phyloP scores from a whole-genome alignment of 805 yeast genomes.

The Sugiyamaella chiloensis region DNA sequence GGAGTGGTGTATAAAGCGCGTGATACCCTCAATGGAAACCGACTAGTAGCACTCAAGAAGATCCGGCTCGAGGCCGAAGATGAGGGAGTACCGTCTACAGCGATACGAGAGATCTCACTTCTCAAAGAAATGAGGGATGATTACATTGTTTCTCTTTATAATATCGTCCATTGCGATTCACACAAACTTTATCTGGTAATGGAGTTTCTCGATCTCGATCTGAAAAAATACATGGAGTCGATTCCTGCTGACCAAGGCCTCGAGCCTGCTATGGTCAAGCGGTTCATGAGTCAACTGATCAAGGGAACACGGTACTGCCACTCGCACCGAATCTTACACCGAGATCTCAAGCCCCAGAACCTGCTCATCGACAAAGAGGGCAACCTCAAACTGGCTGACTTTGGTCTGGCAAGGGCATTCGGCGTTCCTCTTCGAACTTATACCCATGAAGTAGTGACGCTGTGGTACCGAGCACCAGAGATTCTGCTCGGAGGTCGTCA shows the following conservation, averaged over 20 bases:
- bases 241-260: constrained; percentile 88
- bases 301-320: constrained; percentile 93
- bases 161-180: constrained; percentile 91
- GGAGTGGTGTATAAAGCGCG: constrained; percentile 97
- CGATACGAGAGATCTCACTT: constrained; percentile 92
- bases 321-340: constrained; percentile 87
- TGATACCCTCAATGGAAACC: constrained; percentile 81
- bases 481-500: constrained; percentile 93
- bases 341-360: constrained; percentile 96
- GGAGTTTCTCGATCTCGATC: constrained; percentile 90
- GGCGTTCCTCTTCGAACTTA: constrained; percentile 97
- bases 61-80: constrained; percentile 94
- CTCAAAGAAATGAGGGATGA: constrained; percentile 92
- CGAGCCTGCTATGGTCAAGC: constrained; percentile 85
- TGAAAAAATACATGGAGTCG: constrained; percentile 95
- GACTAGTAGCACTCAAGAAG: constrained; percentile 94
- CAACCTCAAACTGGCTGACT: constrained; percentile 84
- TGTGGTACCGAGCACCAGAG: constrained; percentile 98
- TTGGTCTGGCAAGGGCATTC: constrained; percentile 94
- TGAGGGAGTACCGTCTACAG: constrained; percentile 98
- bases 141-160: constrained; percentile 85
- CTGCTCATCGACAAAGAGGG: constrained; percentile 93
- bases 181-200: constrained; percentile 90
- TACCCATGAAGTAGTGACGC: constrained; percentile 96
- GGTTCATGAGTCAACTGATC: constrained; percentile 87